These are phyloP conservation scores for Serendipita indica DNA, from an alignment of 768 basidiomycete species.

Conservation along the genomic window DNA sequence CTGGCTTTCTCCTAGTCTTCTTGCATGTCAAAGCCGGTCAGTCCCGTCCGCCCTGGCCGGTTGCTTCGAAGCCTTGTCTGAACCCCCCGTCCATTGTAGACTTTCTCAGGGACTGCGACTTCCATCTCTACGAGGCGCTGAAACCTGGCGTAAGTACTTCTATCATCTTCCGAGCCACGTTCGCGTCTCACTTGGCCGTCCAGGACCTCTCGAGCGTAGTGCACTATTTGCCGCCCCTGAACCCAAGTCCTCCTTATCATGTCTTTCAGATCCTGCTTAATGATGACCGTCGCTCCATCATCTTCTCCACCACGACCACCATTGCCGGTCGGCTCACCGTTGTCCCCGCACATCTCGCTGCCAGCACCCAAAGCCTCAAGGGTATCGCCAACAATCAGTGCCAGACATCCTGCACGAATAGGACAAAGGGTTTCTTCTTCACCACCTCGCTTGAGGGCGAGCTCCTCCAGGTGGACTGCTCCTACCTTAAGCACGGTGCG, in stretches of 20 bases:
- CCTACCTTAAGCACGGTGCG: neutral
- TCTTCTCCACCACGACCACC: neutral
- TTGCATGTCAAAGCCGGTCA: conserved; percentile 7
- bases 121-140: conserved; percentile 4
- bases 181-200: conserved; percentile 1
- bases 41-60: neutral
- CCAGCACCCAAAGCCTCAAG: neutral
- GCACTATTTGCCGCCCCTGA: neutral
- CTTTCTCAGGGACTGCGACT: neutral
- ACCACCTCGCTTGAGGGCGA: neutral
- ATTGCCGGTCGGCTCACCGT: neutral
- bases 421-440: neutral
- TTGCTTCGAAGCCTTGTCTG: too few species aligned
- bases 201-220: conserved; percentile 5
- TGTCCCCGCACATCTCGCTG: neutral
- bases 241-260: conserved; percentile 5
- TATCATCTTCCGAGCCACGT: neutral
- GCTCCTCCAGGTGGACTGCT: neutral
- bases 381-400: neutral
- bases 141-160: conserved; percentile 4
- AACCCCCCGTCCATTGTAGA: neutral
- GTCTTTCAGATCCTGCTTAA: neutral
- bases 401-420: neutral
- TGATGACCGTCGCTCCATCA: neutral
- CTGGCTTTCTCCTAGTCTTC: conserved; percentile 1